Percentiles rank a stretch among this genome's conserved stretches.
Conservation (phyloP, 1,284 basidiomycete species). For the Malassezia psittaci region DNA sequence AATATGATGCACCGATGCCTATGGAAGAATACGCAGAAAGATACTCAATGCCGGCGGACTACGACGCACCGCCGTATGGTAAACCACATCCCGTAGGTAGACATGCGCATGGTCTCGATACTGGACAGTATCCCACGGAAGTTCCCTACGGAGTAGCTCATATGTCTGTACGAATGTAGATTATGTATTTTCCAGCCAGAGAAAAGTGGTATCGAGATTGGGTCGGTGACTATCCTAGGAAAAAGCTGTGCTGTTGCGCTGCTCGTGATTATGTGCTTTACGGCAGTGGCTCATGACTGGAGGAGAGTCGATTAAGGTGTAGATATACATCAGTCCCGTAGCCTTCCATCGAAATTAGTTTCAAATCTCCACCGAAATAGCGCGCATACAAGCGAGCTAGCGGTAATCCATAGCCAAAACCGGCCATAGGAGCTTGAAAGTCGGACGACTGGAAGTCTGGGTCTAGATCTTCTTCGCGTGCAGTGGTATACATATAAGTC, state of each 20-base stretch:
- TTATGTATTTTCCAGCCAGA: too few relatives aligned
- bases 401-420: slow-evolving; percentile 75
- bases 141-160: too few relatives aligned
- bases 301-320: slow-evolving; percentile 65
- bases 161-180: too few relatives aligned
- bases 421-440: slow-evolving; percentile 97
- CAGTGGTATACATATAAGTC: slow-evolving; percentile 98
- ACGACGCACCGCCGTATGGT: not conserved
- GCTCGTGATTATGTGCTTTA: slow-evolving; percentile 16
- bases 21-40: not conserved
- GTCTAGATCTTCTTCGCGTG: slow-evolving; percentile 76
- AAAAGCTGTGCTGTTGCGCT: too few relatives aligned
- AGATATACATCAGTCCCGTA: slow-evolving; percentile 60
- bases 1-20: not conserved
- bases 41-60: not conserved
- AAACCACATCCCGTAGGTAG: not conserved
- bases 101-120: not conserved
- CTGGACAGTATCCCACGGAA: not conserved
- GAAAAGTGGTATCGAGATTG: too few relatives aligned
- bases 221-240: too few relatives aligned
- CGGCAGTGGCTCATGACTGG: slow-evolving; percentile 50
- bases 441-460: slow-evolving; percentile 79
- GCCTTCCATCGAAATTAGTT: slow-evolving; percentile 93
- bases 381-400: slow-evolving; percentile 81
- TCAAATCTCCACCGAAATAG: slow-evolving; percentile 93